A percentile compares a stretch with the other conserved stretches of the same genome.
These are phyloP conservation scores for Phaeophleospora eucalypticola DNA, from an alignment of 2,329 filamentous ascomycete species.

Conservation along the genomic window DNA sequence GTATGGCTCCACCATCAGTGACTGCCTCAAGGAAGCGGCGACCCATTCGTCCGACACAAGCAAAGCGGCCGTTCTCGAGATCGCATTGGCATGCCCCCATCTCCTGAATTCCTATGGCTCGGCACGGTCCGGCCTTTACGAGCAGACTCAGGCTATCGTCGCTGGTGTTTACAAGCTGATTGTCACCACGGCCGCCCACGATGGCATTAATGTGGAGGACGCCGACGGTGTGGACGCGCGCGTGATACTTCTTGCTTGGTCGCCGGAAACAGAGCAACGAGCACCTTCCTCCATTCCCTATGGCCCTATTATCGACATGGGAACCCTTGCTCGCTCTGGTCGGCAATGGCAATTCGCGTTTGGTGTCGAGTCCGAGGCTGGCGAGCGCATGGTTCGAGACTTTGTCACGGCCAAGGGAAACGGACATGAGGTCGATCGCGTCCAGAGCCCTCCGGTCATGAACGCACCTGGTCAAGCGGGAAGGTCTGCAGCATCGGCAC, in stretches of 20 bases:
- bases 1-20: slow-evolving; percentile 40
- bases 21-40: slow-evolving; percentile 41
- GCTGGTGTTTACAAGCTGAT: slow-evolving; percentile 75
- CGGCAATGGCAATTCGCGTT: slow-evolving; percentile 64
- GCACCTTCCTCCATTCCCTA: slow-evolving; percentile 24
- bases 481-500: slow-evolving; percentile 2
- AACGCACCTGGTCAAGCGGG: slow-evolving; percentile 1
- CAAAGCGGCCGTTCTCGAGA: slow-evolving; percentile 47
- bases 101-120: slow-evolving; percentile 50
- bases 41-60: slow-evolving; percentile 29
- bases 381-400: slow-evolving; percentile 53
- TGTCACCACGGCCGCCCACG: slow-evolving; percentile 64
- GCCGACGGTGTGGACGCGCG: slow-evolving; percentile 71
- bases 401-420: slow-evolving; percentile 37
- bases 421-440: slow-evolving; percentile 30
- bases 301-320: slow-evolving; percentile 50
- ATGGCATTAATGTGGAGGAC: slow-evolving; percentile 59
- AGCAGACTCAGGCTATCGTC: slow-evolving; percentile 66
- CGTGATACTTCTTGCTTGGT: slow-evolving; percentile 67
- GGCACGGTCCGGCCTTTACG: slow-evolving; percentile 59
- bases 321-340: slow-evolving; percentile 45
- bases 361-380: slow-evolving; percentile 61
- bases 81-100: slow-evolving; percentile 61
- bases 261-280: slow-evolving; percentile 31
- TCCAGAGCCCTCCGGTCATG: slow-evolving; percentile 24